Conservation (phyloP, 225 moss, liverwort and hornwort genomes). For the Physcomitrellopsis africana region DNA sequence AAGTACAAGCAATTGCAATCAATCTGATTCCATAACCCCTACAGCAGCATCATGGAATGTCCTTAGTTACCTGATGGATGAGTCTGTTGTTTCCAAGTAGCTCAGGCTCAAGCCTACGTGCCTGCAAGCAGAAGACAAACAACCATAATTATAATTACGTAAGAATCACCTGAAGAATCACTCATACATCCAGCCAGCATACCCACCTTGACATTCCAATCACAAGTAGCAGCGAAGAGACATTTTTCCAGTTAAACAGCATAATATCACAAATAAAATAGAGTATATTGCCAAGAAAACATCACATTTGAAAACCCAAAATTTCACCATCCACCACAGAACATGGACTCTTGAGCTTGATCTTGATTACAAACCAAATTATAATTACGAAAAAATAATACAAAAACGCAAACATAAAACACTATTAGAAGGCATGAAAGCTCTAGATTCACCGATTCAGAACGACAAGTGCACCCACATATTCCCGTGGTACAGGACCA, state of each 20-base stretch:
- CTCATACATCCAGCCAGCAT: background rate
- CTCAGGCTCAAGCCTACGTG: slow-evolving; percentile 53
- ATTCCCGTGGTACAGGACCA: too few relatives aligned
- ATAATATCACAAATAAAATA: too few relatives aligned
- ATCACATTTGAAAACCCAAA: background rate
- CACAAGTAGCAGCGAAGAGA: too few relatives aligned
- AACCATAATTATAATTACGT: background rate
- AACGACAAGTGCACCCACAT: background rate
- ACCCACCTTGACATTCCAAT: background rate
- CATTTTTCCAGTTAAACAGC: background rate
- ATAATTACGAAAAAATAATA: background rate
- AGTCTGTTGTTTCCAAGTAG: slow-evolving; percentile 51
- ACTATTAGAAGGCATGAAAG: background rate
- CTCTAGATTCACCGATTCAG: background rate
- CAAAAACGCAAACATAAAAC: background rate
- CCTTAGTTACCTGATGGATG: slow-evolving; percentile 52
- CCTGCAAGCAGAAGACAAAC: slow-evolving; percentile 28
- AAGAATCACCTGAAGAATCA: background rate
- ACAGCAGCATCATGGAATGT: background rate
- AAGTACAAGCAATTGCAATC: too few relatives aligned
- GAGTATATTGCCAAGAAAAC: too few relatives aligned
- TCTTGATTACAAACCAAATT: too few relatives aligned
- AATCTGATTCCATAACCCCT: too few relatives aligned
- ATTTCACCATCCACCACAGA: background rate
- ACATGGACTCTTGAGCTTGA: background rate